Conservation (phyloP, 768 basidiomycete species). For the Amanita subjunquillea region DNA sequence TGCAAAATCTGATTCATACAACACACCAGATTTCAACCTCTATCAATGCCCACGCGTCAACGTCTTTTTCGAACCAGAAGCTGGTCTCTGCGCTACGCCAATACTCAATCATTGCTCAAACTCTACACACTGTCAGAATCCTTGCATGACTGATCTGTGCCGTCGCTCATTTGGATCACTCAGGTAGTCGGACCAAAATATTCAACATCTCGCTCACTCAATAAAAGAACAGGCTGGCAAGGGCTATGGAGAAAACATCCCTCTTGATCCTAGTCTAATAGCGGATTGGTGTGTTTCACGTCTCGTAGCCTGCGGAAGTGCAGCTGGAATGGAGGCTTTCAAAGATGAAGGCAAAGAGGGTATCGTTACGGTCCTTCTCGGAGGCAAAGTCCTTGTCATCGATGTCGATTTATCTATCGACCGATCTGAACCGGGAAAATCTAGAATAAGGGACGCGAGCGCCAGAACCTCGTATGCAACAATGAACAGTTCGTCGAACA, state of each 20-base stretch:
- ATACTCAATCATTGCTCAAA: slow-evolving; percentile 40
- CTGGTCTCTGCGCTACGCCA: slow-evolving; percentile 61
- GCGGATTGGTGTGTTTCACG: slow-evolving; percentile 50
- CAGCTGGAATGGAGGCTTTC: slow-evolving; percentile 68
- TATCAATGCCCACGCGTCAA: slow-evolving; percentile 36
- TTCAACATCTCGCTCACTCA: slow-evolving; percentile 35
- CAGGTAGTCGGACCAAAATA: slow-evolving; percentile 42
- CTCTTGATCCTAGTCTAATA: slow-evolving; percentile 32
- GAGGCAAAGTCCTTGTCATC: slow-evolving; percentile 72
- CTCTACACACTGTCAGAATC: slow-evolving; percentile 40
- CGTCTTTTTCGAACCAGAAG: slow-evolving; percentile 51
- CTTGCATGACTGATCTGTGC: slow-evolving; percentile 7
- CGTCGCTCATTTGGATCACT: slow-evolving; percentile 10
- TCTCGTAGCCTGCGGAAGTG: slow-evolving; percentile 50
- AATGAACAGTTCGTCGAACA: slow-evolving; percentile 26
- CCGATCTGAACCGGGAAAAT: slow-evolving; percentile 22
- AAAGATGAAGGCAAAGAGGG: slow-evolving; percentile 46
- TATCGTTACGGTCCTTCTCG: slow-evolving; percentile 48
- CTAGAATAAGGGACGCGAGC: slow-evolving; percentile 34
- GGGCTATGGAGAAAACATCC: slow-evolving; percentile 56
- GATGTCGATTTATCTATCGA: slow-evolving; percentile 59
- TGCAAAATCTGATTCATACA: slow-evolving; percentile 42
- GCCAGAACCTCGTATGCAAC: slow-evolving; percentile 72
- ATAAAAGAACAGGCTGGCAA: slow-evolving; percentile 36
- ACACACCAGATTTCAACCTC: slow-evolving; percentile 45